A percentile compares a stretch with the other conserved stretches of the same genome.
Evolutionary conservation across 192 early-diverging fungal species (phyloP).

Genomic region (Gigaspora rosea): DNA sequence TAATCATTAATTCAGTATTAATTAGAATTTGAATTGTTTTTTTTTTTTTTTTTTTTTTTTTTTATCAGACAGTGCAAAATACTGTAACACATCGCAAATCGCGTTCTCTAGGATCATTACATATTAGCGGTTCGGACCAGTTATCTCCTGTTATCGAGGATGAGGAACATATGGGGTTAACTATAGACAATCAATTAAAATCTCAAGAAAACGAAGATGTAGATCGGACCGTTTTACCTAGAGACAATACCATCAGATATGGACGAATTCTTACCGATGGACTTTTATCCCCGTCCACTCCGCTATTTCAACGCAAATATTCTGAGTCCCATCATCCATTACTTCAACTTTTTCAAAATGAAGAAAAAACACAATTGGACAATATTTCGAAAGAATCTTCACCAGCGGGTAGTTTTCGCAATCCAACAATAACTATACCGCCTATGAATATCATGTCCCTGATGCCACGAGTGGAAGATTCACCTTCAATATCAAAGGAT

Average conservation of each 20-base stretch:
- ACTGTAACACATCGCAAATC: conserved; percentile 18
- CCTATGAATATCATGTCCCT: conserved; percentile 10
- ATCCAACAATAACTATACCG: conserved; percentile 23
- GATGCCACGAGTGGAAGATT: conserved; percentile 8
- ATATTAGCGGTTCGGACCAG: conserved; percentile 7
- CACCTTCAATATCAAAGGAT: conserved; percentile 8
- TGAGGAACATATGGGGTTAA: conserved; percentile 13
- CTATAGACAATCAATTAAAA: background rate
- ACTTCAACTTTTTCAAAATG: conserved; percentile 26
- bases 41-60: too few relatives aligned
- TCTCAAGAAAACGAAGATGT: background rate
- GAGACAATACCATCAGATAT: conserved; percentile 4
- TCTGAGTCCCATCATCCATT: conserved; percentile 24
- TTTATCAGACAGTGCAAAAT: conserved; percentile 14
- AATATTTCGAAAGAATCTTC: conserved; percentile 11
- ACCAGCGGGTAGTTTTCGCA: background rate
- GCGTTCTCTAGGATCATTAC: conserved; percentile 22
- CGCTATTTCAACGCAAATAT: conserved; percentile 21
- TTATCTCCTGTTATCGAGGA: conserved; percentile 31
- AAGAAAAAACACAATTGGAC: background rate
- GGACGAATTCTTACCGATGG: background rate
- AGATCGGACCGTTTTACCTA: conserved; percentile 22
- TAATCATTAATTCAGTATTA: too few relatives aligned
- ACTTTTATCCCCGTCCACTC: conserved; percentile 14
- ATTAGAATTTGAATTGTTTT: background rate